These are phyloP conservation scores for Sporopachydermia lactativora DNA, from an alignment of 805 yeast genomes.

Conservation along the genomic window DNA sequence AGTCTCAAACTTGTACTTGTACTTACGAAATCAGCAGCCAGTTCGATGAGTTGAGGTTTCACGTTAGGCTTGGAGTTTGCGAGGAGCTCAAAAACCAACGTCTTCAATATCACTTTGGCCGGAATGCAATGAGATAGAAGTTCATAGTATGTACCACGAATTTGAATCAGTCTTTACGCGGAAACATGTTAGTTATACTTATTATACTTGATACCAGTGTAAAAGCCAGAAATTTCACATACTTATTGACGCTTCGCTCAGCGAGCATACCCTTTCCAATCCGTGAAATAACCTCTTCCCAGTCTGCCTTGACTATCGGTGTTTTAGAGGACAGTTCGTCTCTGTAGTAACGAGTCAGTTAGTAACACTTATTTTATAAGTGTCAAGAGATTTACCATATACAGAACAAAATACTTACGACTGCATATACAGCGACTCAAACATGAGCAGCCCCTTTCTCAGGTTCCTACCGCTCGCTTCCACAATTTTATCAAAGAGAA, in stretches of 20 bases:
- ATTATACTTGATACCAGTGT: no score
- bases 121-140: conserved; percentile 90
- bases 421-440: conserved; percentile 73
- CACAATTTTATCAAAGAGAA: conserved; percentile 37
- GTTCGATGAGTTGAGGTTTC: conserved; percentile 15
- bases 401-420: conserved; percentile 11
- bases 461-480: conserved; percentile 51
- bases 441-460: conserved; percentile 59
- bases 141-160: conserved; percentile 63
- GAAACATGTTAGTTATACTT: no score
- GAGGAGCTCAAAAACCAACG: conserved; percentile 25
- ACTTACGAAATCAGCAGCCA: conserved; percentile 4
- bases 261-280: conserved; percentile 46
- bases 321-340: conserved; percentile 35
- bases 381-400: no score
- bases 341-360: no score
- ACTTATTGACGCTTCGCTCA: conserved; percentile 44
- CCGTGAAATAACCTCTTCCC: conserved; percentile 69
- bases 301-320: conserved; percentile 60
- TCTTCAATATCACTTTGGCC: conserved; percentile 63
- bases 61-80: conserved; percentile 14
- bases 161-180: conserved; percentile 25
- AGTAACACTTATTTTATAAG: no score
- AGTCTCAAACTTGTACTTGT: not conserved
- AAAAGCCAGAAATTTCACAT: no score